phyloP scores from a whole-genome alignment of 495 filamentous ascomycete species.

The Terfezia claveryi region DNA sequence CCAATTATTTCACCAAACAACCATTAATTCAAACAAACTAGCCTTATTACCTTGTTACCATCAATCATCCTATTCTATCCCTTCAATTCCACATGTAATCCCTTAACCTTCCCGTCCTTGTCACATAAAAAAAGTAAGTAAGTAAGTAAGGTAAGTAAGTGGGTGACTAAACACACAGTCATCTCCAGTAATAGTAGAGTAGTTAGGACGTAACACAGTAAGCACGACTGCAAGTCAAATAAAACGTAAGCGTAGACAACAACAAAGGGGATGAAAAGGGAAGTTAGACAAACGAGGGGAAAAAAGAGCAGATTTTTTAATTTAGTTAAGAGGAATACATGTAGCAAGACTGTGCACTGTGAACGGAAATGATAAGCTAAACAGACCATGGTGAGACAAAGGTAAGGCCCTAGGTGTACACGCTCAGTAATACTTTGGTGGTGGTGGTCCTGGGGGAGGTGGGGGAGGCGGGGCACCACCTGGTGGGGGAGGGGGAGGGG shows the following conservation, averaged over 20 bases:
- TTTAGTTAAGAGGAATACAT: not conserved
- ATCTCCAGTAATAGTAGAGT: too few species aligned
- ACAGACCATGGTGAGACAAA: not conserved
- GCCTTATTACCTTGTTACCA: not conserved
- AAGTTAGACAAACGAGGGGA: too few species aligned
- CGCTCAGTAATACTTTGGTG: not conserved
- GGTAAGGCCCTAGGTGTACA: not conserved
- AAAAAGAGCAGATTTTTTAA: not conserved
- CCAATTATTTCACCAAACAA: too few species aligned
- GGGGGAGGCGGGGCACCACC: constrained; percentile 14
- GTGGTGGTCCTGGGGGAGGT: constrained; percentile 13
- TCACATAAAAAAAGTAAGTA: too few species aligned
- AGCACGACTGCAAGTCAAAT: not conserved
- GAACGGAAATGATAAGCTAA: not conserved
- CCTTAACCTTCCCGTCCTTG: not conserved
- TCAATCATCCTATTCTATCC: too few species aligned
- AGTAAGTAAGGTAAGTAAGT: too few species aligned
- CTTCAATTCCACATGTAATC: not conserved
- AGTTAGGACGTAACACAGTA: too few species aligned
- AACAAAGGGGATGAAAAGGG: not conserved
- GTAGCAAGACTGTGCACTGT: not conserved
- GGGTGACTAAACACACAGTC: too few species aligned
- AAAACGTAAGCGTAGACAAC: not conserved
- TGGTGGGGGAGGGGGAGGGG: constrained; percentile 12
- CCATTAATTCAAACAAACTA: not conserved